A percentile compares a stretch with the other conserved stretches of the same genome.
Evolutionary conservation across 257 asterid genomes (phyloP).

Genomic region (Linderniella brevidens): DNA sequence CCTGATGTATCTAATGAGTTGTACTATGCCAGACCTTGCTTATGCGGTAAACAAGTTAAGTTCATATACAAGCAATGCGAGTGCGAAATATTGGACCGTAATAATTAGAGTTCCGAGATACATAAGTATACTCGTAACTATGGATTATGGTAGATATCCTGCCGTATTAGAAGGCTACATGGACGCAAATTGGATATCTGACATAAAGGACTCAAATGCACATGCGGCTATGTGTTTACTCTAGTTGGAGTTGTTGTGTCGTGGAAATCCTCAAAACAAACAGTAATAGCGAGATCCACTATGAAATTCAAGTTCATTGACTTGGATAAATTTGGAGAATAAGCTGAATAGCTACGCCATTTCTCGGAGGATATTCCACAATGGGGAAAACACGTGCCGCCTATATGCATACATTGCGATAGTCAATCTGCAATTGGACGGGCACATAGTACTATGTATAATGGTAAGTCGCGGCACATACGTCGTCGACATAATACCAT

Average conservation of each 20-base stretch:
- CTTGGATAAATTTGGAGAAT: background rate
- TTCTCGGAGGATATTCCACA: constrained; percentile 1
- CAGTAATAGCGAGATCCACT: background rate
- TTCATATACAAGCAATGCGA: background rate
- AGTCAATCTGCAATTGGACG: constrained; percentile 1
- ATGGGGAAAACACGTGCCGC: background rate
- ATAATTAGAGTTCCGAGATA: background rate
- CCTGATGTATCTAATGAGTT: background rate
- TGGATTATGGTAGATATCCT: background rate
- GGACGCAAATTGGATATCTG: background rate
- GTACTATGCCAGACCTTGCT: background rate
- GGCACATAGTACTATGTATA: background rate
- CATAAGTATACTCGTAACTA: background rate
- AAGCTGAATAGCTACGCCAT: background rate
- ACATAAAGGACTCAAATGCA: background rate
- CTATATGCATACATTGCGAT: background rate
- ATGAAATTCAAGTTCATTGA: background rate
- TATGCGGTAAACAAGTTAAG: background rate
- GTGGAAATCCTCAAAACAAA: constrained; percentile 1
- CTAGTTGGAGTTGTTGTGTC: background rate
- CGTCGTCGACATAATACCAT: no score
- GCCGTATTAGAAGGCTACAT: background rate
- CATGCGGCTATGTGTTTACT: background rate
- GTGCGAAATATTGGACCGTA: background rate
- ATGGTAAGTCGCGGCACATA: no score